Conservation (phyloP, 805 yeast genomes). For the Teunomyces barrocoloradensis region DNA sequence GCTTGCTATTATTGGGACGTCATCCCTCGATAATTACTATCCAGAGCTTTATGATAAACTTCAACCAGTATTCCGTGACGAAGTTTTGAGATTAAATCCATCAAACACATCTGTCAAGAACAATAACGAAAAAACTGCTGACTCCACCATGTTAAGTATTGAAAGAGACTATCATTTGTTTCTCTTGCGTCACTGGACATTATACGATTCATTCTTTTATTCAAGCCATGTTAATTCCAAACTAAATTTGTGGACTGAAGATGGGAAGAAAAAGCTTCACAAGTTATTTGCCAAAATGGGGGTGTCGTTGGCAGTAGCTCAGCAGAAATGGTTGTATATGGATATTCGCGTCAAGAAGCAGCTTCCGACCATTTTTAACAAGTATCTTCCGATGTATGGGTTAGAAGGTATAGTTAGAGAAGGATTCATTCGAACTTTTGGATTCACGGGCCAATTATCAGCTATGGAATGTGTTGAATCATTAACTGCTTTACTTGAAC, state of each 20-base stretch:
- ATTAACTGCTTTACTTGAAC: slow-evolving; percentile 78
- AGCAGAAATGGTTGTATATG: slow-evolving; percentile 90
- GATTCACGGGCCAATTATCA: slow-evolving; percentile 80
- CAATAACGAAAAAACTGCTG: slow-evolving; percentile 32
- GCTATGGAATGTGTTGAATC: slow-evolving; percentile 95
- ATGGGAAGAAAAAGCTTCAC: slow-evolving; percentile 81
- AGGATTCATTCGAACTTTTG: slow-evolving; percentile 84
- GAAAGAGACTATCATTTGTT: slow-evolving; percentile 87
- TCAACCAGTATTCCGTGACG: slow-evolving; percentile 76
- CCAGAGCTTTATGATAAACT: slow-evolving; percentile 73
- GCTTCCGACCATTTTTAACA: slow-evolving; percentile 63
- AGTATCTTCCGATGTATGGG: slow-evolving; percentile 72
- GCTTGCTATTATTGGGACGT: slow-evolving; percentile 86
- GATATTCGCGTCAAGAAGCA: slow-evolving; percentile 75
- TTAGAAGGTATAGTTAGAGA: slow-evolving; percentile 78
- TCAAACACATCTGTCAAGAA: slow-evolving; percentile 19
- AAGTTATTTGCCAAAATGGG: slow-evolving; percentile 97
- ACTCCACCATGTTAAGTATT: slow-evolving; percentile 49
- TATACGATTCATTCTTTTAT: slow-evolving; percentile 86
- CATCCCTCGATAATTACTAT: slow-evolving; percentile 69
- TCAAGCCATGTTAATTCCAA: slow-evolving; percentile 91
- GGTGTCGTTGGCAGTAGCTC: slow-evolving; percentile 80
- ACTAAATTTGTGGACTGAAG: slow-evolving; percentile 84
- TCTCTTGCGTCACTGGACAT: slow-evolving; percentile 86
- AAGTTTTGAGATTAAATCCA: slow-evolving; percentile 66